Conservation (phyloP, 352 stramenopile genomes). For the Bremia lactucae region DNA sequence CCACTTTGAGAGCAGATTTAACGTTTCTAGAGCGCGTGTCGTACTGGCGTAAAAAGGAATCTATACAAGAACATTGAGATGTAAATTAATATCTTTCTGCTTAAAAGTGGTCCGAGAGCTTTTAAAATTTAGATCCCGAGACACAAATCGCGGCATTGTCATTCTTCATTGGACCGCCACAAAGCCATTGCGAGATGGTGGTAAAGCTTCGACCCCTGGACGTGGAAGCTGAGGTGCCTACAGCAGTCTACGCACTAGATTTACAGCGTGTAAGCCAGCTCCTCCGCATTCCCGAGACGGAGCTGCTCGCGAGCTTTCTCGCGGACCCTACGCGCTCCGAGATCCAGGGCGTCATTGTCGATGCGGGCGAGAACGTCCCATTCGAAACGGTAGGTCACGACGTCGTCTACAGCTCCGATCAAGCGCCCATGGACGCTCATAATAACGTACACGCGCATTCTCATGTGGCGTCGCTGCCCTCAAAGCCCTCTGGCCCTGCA, state of each 20-base stretch:
- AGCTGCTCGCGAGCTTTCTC: conserved; percentile 49
- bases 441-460: background rate
- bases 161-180: background rate
- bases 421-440: conserved; percentile 9
- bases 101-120: no score
- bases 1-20: conserved; percentile 1
- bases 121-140: no score
- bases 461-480: no score
- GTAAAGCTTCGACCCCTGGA: conserved; percentile 38
- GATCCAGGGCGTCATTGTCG: conserved; percentile 72
- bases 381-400: conserved; percentile 58
- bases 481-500: conserved; percentile 11
- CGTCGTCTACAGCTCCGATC: conserved; percentile 4
- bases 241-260: conserved; percentile 45
- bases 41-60: no score
- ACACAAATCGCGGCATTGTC: background rate
- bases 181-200: conserved; percentile 20
- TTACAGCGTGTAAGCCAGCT: conserved; percentile 40
- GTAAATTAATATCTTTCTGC: no score
- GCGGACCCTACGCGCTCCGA: conserved; percentile 40
- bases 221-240: conserved; percentile 45
- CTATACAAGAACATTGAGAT: no score
- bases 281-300: conserved; percentile 33
- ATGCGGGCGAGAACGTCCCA: conserved; percentile 58
- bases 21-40: no score